A percentile compares a stretch with the other conserved stretches of the same genome.
phyloP scores from a whole-genome alignment of 148 eudicot species.

The Rhododendron molle region DNA sequence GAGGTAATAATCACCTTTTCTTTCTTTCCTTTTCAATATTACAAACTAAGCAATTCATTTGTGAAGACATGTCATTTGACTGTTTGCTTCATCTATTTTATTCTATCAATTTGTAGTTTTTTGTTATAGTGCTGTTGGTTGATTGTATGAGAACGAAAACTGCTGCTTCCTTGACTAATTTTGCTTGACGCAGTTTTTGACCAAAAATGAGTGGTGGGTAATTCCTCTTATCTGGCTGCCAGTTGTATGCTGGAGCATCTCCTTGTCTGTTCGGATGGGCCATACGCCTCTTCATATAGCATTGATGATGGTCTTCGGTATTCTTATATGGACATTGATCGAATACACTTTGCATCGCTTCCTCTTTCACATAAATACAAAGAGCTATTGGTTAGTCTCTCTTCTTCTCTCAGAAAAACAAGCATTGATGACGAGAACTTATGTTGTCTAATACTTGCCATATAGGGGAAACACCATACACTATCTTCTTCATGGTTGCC shows the following conservation, averaged over 20 bases:
- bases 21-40: not conserved
- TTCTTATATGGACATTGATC: slow-evolving; percentile 74
- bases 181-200: slow-evolving; percentile 55
- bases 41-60: not conserved
- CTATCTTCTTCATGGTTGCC: slow-evolving; percentile 95
- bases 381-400: slow-evolving; percentile 67
- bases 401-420: not conserved
- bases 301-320: slow-evolving; percentile 48
- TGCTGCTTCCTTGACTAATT: slow-evolving; percentile 1
- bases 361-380: slow-evolving; percentile 90
- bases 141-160: not conserved
- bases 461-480: slow-evolving; percentile 74
- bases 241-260: slow-evolving; percentile 62
- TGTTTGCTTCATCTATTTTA: not conserved
- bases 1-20: slow-evolving; percentile 63
- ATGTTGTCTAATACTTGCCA: not conserved
- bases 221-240: slow-evolving; percentile 92
- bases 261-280: slow-evolving; percentile 50
- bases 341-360: slow-evolving; percentile 88
- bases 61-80: not conserved
- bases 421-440: not conserved
- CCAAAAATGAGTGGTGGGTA: slow-evolving; percentile 77
- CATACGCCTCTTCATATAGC: slow-evolving; percentile 41
- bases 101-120: not conserved
- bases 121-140: not conserved